Evolutionary conservation across 805 yeast genomes (phyloP), one percentile per base, ranked within the genome.

Genomic region (Lachancea nothofagi): DNA sequence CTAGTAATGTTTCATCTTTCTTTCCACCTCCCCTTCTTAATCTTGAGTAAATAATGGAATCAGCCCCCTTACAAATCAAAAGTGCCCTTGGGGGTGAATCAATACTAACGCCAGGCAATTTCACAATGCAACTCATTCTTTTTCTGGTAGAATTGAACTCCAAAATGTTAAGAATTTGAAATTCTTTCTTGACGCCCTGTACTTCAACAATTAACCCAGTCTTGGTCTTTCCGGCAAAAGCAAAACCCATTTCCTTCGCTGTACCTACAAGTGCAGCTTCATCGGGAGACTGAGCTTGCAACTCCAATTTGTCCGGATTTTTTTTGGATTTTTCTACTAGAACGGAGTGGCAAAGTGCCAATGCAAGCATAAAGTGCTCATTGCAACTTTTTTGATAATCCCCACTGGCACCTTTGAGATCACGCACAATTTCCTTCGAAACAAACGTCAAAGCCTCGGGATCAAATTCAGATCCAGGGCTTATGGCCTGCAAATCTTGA

Each of bases 61-160:
- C 94, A 2, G 94, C 94, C 65, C 94, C 94, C 61, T 84, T 84
- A 66, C 90, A 83, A 42, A 83, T 75, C 48, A 83, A 64, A 29
- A 83, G 61, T 0, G 82, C 86, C 38, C 70, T 77, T 21, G 78
- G 78, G 36, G 73, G 72, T 17, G 67, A 76, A 29, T 62, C 65
- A 29, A 67, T 68, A 3, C 45, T 47, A 3, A 56, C 55, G 9
- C 74, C 60, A 1, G 88, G 88, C 29, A 84, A 68, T 57, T 81
- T 82, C 27, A 83, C 71, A 47, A 83, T 79, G 12, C 84, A 83
- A 71, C 89, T 80, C 94, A 83, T 83, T 71, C 94, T 78, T 65
- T 83, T 83, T 67, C 94, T 77, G 0, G 93, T 81, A 6, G 93
- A 83, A 52, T 84, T 84, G 62, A 84, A 84, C 53, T 83, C 93